phyloP scores from a whole-genome alignment of 129 eudicot genomes.

The Flaveria bidentis region DNA sequence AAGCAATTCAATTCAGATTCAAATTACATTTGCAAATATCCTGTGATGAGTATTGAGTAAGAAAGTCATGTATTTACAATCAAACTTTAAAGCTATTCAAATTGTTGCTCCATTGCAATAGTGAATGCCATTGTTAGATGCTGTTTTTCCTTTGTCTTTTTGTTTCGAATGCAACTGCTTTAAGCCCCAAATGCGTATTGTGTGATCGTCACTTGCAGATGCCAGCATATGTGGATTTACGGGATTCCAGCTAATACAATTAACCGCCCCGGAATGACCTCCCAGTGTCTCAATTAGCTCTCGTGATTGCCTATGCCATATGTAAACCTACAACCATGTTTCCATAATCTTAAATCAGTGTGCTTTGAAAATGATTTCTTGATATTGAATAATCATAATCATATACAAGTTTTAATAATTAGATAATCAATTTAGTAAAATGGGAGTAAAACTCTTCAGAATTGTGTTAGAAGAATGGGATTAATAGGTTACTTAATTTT shows the following conservation, averaged over 20 bases:
- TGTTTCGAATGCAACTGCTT: constrained; percentile 47
- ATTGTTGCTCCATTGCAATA: constrained; percentile 63
- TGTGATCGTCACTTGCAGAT: constrained; percentile 89
- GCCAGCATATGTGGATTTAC: constrained; percentile 89
- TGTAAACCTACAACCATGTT: constrained; percentile 63
- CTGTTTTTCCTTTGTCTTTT: constrained; percentile 32
- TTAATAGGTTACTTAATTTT: background rate
- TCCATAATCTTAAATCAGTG: constrained; percentile 6
- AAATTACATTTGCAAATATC: constrained; percentile 42
- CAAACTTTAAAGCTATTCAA: constrained; percentile 28
- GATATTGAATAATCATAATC: background rate
- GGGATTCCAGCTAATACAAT: constrained; percentile 95
- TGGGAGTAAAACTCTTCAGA: background rate
- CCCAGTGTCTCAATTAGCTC: constrained; percentile 59
- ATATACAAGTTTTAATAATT: background rate
- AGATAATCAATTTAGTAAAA: background rate
- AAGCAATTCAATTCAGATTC: constrained; percentile 27
- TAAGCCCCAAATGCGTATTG: constrained; percentile 88
- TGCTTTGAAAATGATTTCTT: background rate
- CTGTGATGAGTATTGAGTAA: constrained; percentile 16
- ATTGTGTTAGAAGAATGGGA: background rate
- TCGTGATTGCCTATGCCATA: constrained; percentile 85
- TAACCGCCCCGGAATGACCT: constrained; percentile 90
- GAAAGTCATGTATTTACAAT: constrained; percentile 40
- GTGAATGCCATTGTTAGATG: constrained; percentile 47